Evolutionary conservation across 1,284 basidiomycete species (phyloP).

Genomic region (Cryptococcus sp.): DNA sequence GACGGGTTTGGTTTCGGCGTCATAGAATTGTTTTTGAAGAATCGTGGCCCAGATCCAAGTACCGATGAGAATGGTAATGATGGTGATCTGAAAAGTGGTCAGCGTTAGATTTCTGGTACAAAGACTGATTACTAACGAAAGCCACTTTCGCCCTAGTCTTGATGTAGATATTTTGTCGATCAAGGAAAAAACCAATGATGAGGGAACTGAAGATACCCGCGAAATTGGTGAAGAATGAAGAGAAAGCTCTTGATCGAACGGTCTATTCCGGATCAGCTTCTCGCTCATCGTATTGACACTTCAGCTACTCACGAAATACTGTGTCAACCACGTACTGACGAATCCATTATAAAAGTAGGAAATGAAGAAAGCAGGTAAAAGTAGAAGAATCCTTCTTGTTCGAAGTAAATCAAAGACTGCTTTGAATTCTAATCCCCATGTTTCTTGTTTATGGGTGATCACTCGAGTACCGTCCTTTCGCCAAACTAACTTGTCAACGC

Average conservation of each 20-base stretch:
- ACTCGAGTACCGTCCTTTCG: slow-evolving; percentile 23
- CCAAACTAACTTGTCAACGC: slow-evolving; percentile 16
- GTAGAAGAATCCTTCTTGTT: slow-evolving; percentile 18
- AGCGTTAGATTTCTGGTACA: neutral
- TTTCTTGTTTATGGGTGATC: slow-evolving; percentile 10
- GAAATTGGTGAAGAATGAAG: slow-evolving; percentile 32
- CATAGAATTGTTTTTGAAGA: slow-evolving; percentile 23
- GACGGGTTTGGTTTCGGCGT: slow-evolving; percentile 8
- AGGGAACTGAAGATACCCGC: slow-evolving; percentile 28
- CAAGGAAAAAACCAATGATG: slow-evolving; percentile 25
- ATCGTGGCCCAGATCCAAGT: slow-evolving; percentile 32
- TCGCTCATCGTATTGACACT: neutral
- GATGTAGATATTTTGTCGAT: slow-evolving; percentile 23
- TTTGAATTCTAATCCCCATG: slow-evolving; percentile 18
- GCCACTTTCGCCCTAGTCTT: slow-evolving; percentile 21
- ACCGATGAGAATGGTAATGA: slow-evolving; percentile 21
- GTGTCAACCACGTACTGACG: slow-evolving; percentile 25
- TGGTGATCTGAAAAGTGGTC: slow-evolving; percentile 7
- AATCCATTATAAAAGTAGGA: slow-evolving; percentile 29
- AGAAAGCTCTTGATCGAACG: slow-evolving; percentile 32
- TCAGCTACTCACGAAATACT: slow-evolving; percentile 24
- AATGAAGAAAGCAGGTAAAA: slow-evolving; percentile 30
- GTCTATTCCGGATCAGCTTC: slow-evolving; percentile 9
- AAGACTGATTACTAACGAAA: slow-evolving; percentile 13
- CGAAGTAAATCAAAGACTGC: slow-evolving; percentile 17